Percentiles rank a stretch among this genome's conserved stretches.
Evolutionary conservation across 257 asterid species (phyloP).

Genomic region (Salvia splendens): DNA sequence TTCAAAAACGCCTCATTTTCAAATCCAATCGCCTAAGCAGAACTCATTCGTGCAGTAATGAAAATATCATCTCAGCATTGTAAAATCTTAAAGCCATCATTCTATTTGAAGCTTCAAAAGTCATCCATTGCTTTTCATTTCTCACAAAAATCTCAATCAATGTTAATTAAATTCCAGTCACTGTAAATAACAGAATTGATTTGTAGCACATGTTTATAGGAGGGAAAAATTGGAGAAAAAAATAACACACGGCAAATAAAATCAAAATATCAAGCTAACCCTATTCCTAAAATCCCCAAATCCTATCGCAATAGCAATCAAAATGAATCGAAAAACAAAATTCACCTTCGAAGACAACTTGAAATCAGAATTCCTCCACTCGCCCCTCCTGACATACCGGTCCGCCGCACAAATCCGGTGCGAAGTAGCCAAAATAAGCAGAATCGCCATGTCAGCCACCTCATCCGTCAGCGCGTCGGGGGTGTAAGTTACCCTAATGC

Average conservation of each 20-base stretch:
- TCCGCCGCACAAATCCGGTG: constrained; percentile 59
- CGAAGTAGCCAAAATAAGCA: constrained; percentile 48
- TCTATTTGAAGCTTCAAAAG: neutral
- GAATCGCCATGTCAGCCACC: constrained; percentile 61
- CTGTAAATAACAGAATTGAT: neutral
- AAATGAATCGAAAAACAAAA: neutral
- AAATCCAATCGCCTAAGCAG: neutral
- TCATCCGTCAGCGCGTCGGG: constrained; percentile 57
- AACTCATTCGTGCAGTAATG: neutral
- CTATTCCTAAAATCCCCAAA: neutral
- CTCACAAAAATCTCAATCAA: neutral
- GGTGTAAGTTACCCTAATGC: constrained; percentile 59
- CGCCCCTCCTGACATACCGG: constrained; percentile 42
- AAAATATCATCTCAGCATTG: no score
- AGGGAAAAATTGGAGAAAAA: neutral
- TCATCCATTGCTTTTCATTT: neutral
- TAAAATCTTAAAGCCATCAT: neutral
- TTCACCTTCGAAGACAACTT: constrained; percentile 48
- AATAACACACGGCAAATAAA: neutral
- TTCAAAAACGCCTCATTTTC: neutral
- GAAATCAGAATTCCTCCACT: constrained; percentile 57
- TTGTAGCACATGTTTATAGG: neutral
- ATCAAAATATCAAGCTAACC: neutral
- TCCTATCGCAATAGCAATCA: no score
- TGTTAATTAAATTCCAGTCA: neutral